Conservation (phyloP, 2,329 filamentous ascomycete genomes). For the Alternaria sp. region DNA sequence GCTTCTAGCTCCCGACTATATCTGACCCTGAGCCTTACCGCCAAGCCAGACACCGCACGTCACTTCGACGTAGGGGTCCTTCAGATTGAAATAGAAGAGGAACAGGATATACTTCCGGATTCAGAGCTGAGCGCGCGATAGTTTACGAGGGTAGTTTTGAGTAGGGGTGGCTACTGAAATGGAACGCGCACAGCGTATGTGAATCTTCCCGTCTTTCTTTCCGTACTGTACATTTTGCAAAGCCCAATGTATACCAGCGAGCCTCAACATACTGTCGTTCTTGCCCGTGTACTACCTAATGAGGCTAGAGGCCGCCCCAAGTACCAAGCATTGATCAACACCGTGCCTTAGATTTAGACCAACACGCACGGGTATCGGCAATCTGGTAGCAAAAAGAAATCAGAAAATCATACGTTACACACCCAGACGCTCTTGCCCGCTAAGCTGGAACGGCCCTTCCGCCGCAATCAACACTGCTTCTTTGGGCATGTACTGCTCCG, state of each 20-base stretch:
- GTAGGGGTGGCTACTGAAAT: neutral
- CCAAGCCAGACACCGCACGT: neutral
- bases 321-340: conserved; percentile 2
- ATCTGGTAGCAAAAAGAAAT: neutral
- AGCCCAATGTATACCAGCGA: neutral
- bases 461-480: conserved; percentile 20
- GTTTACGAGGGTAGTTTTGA: neutral
- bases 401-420: conserved; percentile 1
- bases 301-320: neutral
- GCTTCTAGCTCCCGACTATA: neutral
- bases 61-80: neutral
- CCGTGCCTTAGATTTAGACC: neutral
- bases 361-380: conserved; percentile 10
- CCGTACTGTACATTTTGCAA: neutral
- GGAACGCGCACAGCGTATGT: neutral
- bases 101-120: neutral
- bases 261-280: neutral
- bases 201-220: neutral
- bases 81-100: neutral
- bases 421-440: neutral
- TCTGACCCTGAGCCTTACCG: neutral
- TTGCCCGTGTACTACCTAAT: neutral
- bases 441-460: conserved; percentile 16
- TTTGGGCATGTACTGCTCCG: conserved; percentile 3
- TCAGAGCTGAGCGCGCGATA: too few relatives aligned